These are phyloP conservation scores for Geotrichum bryndzae DNA, from an alignment of 1,139 yeast genomes.

Conservation along the genomic window DNA sequence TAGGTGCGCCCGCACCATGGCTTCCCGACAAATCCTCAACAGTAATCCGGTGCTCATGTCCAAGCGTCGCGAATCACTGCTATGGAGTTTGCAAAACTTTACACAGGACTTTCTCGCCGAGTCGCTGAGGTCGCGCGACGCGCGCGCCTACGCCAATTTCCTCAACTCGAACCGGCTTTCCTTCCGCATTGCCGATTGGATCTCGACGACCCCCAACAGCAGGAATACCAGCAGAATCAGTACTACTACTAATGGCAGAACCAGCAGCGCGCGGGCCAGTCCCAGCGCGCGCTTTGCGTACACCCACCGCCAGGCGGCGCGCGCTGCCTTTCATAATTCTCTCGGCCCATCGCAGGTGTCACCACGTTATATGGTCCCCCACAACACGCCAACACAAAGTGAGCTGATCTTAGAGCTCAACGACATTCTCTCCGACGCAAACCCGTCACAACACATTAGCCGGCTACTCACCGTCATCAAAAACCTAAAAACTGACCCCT, in stretches of 20 bases:
- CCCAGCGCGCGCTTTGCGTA: not conserved
- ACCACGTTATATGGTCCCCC: not conserved
- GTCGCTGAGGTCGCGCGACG: conserved; percentile 7
- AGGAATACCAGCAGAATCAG: too few relatives aligned
- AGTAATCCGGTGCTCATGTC: conserved; percentile 12
- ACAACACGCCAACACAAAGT: not conserved
- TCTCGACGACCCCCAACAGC: not conserved
- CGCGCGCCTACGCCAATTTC: conserved; percentile 9
- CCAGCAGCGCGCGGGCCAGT: not conserved
- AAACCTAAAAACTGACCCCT: not conserved
- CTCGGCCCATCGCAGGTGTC: not conserved
- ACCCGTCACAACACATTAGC: not conserved
- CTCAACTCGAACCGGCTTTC: conserved; percentile 8
- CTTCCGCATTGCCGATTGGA: conserved; percentile 13
- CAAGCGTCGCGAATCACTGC: conserved; percentile 10
- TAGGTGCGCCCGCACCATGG: conserved; percentile 17
- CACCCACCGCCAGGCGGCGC: not conserved
- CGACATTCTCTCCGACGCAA: not conserved
- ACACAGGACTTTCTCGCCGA: conserved; percentile 18
- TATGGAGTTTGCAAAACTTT: conserved; percentile 18
- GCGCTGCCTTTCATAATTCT: not conserved
- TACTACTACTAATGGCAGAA: too few relatives aligned
- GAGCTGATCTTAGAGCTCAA: not conserved
- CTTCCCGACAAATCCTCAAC: conserved; percentile 14
- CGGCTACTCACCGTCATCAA: not conserved